A percentile compares a stretch with the other conserved stretches of the same genome.
These are phyloP conservation scores for Amesomyces nigricolor DNA, from an alignment of 2,329 filamentous ascomycete genomes.

Conservation along the genomic window DNA sequence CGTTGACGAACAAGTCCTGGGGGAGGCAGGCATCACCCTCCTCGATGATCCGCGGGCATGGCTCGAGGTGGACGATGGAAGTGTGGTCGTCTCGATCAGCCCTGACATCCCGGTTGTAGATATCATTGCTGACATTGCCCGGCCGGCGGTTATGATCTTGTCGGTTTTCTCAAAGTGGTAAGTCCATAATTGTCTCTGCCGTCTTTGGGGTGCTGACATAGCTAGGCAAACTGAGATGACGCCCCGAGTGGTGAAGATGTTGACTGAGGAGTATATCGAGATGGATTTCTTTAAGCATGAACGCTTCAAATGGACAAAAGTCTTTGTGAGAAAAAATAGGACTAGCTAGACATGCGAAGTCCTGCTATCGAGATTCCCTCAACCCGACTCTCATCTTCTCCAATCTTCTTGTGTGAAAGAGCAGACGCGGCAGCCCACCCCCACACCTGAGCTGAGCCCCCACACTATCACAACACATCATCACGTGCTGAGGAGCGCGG, in stretches of 20 bases:
- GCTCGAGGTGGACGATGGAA: not conserved
- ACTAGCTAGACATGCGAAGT: too few species aligned
- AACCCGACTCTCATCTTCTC: too few species aligned
- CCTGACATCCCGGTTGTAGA: not conserved
- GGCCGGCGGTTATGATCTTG: not conserved
- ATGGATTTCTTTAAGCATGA: not conserved
- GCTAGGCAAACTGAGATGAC: not conserved
- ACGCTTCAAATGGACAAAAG: not conserved
- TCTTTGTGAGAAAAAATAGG: not conserved
- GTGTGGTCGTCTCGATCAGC: not conserved
- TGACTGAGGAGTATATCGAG: not conserved
- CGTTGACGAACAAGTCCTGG: not conserved
- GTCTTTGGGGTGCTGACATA: not conserved
- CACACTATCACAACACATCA: too few species aligned
- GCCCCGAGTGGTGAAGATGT: not conserved
- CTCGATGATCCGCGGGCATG: not conserved
- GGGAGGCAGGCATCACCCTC: not conserved
- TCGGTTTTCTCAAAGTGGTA: not conserved
- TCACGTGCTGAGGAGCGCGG: too few species aligned
- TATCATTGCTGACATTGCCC: not conserved
- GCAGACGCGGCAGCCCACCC: too few species aligned
- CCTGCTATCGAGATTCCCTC: too few species aligned
- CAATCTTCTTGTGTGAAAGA: too few species aligned
- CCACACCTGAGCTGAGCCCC: too few species aligned
- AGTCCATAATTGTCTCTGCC: not conserved